Evolutionary conservation across 2,329 filamentous ascomycete genomes (phyloP), one percentile per base, ranked within the genome.

Genomic region (Myriangium duriaei): DNA sequence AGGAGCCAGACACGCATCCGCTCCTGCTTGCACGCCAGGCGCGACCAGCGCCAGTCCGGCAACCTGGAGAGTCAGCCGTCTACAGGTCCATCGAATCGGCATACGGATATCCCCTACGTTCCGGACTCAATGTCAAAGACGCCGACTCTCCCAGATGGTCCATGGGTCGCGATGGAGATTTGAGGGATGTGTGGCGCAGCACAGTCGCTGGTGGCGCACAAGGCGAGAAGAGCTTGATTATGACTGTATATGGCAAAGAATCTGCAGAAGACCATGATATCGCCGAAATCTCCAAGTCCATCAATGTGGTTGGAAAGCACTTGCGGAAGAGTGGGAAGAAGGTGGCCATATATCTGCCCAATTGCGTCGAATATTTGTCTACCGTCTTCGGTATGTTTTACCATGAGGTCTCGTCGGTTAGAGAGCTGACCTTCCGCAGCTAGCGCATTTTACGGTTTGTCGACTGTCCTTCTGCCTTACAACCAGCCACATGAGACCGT

Each of bases 111-210:
- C 78, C 81, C 6, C 70, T 93, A 30, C 79, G 79, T 48, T 64
- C 71, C 26, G 84, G 86, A 4, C 67, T 93, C 29, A 84, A 83
- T 48, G 81, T 96, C 40, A 88, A 85, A 62, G 81, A 86, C 39
- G 63, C 79, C 0, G 81, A 79, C 30, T 75, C 80, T 32, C 80
- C 83, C 32, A 85, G 85, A 61, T 95, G 87, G 82, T 71, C 80
- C 7, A 67, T 71, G 40, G 88, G 88, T 34, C 77, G 81, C 40
- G 79, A 93, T 57, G 91, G 91, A 31, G 88, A 98, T 51, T 65
- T 98, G 47, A 74, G 88, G 39, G 88, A 98, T 59, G 69, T 98
- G 40, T 98, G 91, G 91, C 75, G 79, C 45, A 84, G 83, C 34
- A 64, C 72, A 6, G 40, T 47, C 33, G 46, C 41, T 26, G 51